Conservation (phyloP, 257 asterid species). For the Solanum clarkiae region DNA sequence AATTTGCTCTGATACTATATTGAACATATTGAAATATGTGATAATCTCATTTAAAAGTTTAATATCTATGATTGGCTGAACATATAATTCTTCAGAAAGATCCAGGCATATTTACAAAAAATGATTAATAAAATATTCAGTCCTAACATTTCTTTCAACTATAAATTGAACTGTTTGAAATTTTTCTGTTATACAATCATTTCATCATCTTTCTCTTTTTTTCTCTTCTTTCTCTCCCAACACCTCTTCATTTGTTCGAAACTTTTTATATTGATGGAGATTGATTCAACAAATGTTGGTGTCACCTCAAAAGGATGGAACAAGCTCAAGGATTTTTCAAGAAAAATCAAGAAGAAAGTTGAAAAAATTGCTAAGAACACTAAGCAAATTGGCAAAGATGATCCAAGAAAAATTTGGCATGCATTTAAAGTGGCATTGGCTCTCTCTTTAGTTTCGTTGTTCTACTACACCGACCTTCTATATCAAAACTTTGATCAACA, state of each 20-base stretch:
- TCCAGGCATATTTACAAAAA: no score
- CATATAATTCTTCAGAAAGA: no score
- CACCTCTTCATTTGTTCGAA: not conserved
- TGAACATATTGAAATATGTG: no score
- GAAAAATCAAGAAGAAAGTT: slow-evolving; percentile 1
- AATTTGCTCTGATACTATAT: no score
- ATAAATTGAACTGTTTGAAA: not conserved
- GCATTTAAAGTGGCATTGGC: slow-evolving; percentile 30
- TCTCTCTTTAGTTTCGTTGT: slow-evolving; percentile 16
- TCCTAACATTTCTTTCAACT: not conserved
- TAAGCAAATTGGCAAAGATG: slow-evolving; percentile 22
- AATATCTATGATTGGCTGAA: no score
- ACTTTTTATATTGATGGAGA: slow-evolving; percentile 10
- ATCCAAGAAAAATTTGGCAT: slow-evolving; percentile 22
- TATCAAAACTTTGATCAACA: slow-evolving; percentile 57
- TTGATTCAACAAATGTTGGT: not conserved
- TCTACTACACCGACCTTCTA: slow-evolving; percentile 37
- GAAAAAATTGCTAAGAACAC: not conserved
- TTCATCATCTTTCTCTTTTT: not conserved
- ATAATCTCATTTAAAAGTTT: no score
- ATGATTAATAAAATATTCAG: not conserved
- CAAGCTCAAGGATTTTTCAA: slow-evolving; percentile 7
- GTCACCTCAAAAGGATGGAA: not conserved
- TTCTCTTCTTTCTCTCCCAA: not conserved
- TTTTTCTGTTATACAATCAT: not conserved